These are phyloP conservation scores for Penicillium canescens DNA, from an alignment of 495 filamentous ascomycete genomes.

Conservation along the genomic window DNA sequence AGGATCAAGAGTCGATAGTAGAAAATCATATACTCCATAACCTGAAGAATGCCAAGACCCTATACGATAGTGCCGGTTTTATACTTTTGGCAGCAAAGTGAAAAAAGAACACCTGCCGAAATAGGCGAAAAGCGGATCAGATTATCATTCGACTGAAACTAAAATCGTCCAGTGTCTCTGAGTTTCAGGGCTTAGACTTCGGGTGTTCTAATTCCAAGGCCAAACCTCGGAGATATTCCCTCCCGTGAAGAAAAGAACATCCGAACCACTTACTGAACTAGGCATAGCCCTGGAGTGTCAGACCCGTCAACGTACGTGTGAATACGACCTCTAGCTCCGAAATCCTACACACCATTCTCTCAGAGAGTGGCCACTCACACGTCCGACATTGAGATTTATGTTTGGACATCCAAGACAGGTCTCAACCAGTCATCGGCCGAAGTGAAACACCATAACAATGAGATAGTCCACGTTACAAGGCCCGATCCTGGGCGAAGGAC, in stretches of 20 bases:
- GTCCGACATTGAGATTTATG: background rate
- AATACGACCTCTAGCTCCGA: too few species aligned
- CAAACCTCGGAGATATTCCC: slow-evolving; percentile 10
- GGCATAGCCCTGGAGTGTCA: background rate
- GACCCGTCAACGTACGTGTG: background rate
- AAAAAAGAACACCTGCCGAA: background rate
- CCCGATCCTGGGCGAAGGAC: slow-evolving; percentile 15
- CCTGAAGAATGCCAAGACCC: slow-evolving; percentile 1
- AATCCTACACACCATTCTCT: too few species aligned
- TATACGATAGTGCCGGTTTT: background rate
- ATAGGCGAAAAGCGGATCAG: background rate
- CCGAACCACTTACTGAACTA: background rate
- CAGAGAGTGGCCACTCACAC: too few species aligned
- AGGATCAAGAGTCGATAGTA: too few species aligned
- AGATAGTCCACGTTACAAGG: slow-evolving; percentile 6
- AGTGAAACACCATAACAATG: background rate
- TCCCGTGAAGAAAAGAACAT: slow-evolving; percentile 1
- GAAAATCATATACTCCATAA: background rate
- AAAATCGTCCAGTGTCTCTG: background rate
- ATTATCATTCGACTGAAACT: background rate
- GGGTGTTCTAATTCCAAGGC: too few species aligned
- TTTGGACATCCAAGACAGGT: background rate
- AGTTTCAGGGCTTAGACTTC: background rate
- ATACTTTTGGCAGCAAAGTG: background rate
- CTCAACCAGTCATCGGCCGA: background rate